Base-by-base conservation (phyloP, 164 flowering plant species). In the Magnolia officinalis region DNA sequence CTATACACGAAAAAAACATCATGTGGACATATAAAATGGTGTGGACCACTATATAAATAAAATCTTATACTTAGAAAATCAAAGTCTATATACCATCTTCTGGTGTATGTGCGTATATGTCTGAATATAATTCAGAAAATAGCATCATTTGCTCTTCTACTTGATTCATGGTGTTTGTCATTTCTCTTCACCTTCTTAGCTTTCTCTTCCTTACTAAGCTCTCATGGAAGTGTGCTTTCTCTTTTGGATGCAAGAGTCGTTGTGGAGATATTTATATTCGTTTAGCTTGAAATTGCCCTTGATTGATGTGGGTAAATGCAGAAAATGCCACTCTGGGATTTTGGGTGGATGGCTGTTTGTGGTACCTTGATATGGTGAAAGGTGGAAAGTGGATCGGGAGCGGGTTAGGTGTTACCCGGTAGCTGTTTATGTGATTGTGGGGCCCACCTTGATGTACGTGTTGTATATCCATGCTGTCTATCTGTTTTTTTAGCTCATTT, bases 71-170 rank as follows among this genome's bases (percentile, higher is more conserved):
- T 11, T n/a, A 63, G 13, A 29, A 29, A 7, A 2, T 11, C 29
- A 52, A 13, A 8, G 49, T 13, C 29, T 29, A 19, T 67, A 14
- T 24, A 49, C 23, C 21, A 70, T 49, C 58, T 50, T 70, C 24
- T 18, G 55, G 59, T 18, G 19, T 11, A 18, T 73, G 80, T 8
- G 78, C 72, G 82, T 81, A 88, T 0, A 74, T 67, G 8, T 51
- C 84, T 14, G 84, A 80, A 78, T 84, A 88, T 26, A 84, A 63
- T 70, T 83, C 86, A 29, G 88, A 82, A 64, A 87, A 50, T 63
- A 84, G 80, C 13, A 50, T 72, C 87, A 83, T 74, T 31, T 82
- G 84, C 51, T 86, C 89, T 70, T 50, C 58, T 70, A 67, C 70
- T 67, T 24, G 70, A 13, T 23, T 29, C 18, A 67, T 67, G 14